These are phyloP conservation scores for Boletus edulis DNA, from an alignment of 768 basidiomycete genomes.

Conservation along the genomic window DNA sequence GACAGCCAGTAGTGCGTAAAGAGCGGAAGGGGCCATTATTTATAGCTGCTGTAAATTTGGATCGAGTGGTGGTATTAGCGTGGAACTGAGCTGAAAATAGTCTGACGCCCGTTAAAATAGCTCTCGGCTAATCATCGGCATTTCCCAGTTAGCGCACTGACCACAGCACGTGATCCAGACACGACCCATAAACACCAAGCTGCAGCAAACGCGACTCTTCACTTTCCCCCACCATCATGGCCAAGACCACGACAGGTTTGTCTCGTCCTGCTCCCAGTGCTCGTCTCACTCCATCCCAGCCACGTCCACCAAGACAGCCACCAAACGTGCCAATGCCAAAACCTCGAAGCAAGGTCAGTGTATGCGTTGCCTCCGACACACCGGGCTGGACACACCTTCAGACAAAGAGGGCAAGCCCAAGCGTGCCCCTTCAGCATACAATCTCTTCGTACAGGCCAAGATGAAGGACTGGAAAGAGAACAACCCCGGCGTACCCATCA, in stretches of 20 bases:
- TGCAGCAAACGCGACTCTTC: slow-evolving; percentile 2
- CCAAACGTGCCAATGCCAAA: slow-evolving; percentile 49
- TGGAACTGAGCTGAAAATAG: not conserved
- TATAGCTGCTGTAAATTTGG: not conserved
- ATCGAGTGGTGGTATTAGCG: not conserved
- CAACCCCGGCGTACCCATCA: slow-evolving; percentile 44
- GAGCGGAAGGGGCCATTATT: slow-evolving; percentile 40
- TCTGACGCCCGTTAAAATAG: slow-evolving; percentile 17
- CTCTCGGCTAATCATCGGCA: slow-evolving; percentile 13
- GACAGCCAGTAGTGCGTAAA: slow-evolving; percentile 35
- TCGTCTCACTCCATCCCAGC: slow-evolving; percentile 31
- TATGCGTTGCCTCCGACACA: not conserved
- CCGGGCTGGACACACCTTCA: slow-evolving; percentile 1
- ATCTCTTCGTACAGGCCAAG: slow-evolving; percentile 52
- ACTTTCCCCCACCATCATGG: slow-evolving; percentile 47
- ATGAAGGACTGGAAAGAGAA: slow-evolving; percentile 58
- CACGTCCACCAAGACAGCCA: slow-evolving; percentile 55
- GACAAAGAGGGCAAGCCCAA: slow-evolving; percentile 49
- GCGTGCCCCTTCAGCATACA: slow-evolving; percentile 58
- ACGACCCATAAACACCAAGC: slow-evolving; percentile 22
- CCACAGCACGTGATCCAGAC: slow-evolving; percentile 30
- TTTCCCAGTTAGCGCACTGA: slow-evolving; percentile 16
- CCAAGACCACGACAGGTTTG: slow-evolving; percentile 50
- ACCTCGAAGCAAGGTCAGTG: slow-evolving; percentile 37
- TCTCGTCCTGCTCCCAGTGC: not conserved